Evolutionary conservation across 2,329 filamentous ascomycete species (phyloP).

Genomic region (Colletotrichum sp.): DNA sequence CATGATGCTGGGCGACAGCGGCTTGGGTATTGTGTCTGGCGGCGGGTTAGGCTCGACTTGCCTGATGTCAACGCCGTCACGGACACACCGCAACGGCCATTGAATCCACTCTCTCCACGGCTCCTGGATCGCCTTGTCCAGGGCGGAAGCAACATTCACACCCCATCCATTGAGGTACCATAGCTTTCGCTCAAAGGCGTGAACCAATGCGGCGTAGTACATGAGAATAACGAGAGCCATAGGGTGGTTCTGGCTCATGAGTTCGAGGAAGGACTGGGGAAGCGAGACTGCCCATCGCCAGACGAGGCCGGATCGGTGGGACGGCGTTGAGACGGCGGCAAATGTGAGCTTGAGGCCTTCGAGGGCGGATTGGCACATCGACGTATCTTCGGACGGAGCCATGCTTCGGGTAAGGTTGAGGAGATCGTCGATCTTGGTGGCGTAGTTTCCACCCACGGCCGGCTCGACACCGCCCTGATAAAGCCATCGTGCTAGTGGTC

Average conservation of each 20-base stretch:
- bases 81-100: conserved; percentile 15
- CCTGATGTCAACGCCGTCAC: conserved; percentile 9
- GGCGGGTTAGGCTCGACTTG: not conserved
- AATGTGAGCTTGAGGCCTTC: conserved; percentile 15
- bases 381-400: conserved; percentile 14
- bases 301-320: conserved; percentile 9
- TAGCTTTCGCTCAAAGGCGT: conserved; percentile 6
- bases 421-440: conserved; percentile 14
- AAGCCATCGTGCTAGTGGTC: conserved; percentile 12
- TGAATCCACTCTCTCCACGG: conserved; percentile 17
- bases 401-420: conserved; percentile 15
- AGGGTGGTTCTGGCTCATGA: conserved; percentile 16
- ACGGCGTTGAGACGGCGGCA: not conserved
- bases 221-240: conserved; percentile 25
- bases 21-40: not conserved
- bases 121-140: conserved; percentile 16
- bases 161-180: conserved; percentile 21
- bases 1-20: not conserved
- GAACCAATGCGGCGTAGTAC: conserved; percentile 23
- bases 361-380: conserved; percentile 13
- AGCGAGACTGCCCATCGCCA: conserved; percentile 25
- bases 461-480: conserved; percentile 15
- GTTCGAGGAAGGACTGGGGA: conserved; percentile 21
- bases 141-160: not conserved
- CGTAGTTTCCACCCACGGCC: not conserved